phyloP scores from a whole-genome alignment of 768 basidiomycete genomes.

The Phylloporus sp. region DNA sequence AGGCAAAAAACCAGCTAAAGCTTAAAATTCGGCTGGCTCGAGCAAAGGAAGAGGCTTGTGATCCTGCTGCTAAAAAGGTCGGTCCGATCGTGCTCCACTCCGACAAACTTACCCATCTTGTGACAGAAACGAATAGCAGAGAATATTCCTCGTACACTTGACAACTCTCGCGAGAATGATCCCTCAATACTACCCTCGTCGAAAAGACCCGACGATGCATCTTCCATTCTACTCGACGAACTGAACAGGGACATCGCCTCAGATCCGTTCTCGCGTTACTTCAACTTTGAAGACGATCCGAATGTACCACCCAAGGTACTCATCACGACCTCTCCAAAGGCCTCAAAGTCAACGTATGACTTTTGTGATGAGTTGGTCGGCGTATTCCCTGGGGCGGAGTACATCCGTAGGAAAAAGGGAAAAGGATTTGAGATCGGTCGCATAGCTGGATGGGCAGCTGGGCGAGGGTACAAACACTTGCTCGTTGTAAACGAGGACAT shows the following conservation, averaged over 20 bases:
- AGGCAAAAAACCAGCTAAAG: slow-evolving; percentile 74
- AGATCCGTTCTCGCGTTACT: slow-evolving; percentile 77
- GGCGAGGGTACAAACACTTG: slow-evolving; percentile 81
- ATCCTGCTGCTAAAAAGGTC: slow-evolving; percentile 78
- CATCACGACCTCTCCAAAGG: slow-evolving; percentile 85
- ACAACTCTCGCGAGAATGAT: slow-evolving; percentile 87
- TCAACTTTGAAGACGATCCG: slow-evolving; percentile 61
- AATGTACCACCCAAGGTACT: slow-evolving; percentile 78
- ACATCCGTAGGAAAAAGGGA: slow-evolving; percentile 79
- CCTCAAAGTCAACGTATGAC: slow-evolving; percentile 83
- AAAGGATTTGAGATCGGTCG: slow-evolving; percentile 87
- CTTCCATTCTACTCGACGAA: slow-evolving; percentile 48
- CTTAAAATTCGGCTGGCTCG: slow-evolving; percentile 72
- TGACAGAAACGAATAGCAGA: slow-evolving; percentile 76
- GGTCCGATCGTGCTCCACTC: slow-evolving; percentile 16
- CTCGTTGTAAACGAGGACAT: slow-evolving; percentile 94
- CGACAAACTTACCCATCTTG: not conserved
- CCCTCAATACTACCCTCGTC: slow-evolving; percentile 39
- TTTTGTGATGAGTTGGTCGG: slow-evolving; percentile 90
- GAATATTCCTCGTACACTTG: slow-evolving; percentile 88
- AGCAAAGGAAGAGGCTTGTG: slow-evolving; percentile 69
- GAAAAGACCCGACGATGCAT: slow-evolving; percentile 24
- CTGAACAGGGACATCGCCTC: slow-evolving; percentile 62
- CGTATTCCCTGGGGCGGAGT: slow-evolving; percentile 89
- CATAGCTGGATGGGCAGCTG: slow-evolving; percentile 91